Conservation (phyloP, 495 filamentous ascomycete species). For the Daldinia concentrica region DNA sequence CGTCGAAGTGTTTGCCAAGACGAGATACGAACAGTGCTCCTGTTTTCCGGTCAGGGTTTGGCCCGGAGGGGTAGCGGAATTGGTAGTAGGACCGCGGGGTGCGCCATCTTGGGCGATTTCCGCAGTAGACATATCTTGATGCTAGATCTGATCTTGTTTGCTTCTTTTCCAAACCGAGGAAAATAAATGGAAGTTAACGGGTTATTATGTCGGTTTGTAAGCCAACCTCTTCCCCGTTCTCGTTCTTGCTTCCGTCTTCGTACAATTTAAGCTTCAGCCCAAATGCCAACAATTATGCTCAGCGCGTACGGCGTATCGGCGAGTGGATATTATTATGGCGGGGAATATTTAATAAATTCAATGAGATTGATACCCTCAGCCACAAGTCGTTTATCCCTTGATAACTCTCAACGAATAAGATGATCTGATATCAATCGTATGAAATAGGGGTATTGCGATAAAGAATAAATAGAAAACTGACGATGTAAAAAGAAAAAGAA, state of each 20-base stretch:
- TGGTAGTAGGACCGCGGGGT: constrained; percentile 23
- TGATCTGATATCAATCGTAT: neutral
- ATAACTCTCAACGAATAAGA: neutral
- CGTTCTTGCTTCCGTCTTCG: constrained; percentile 3
- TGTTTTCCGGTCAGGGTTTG: constrained; percentile 87
- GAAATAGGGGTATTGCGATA: neutral
- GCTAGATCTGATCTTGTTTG: neutral
- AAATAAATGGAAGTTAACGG: neutral
- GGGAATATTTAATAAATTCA: neutral
- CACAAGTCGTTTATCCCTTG: constrained; percentile 11
- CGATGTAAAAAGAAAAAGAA: constrained; percentile 7
- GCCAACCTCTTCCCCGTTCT: constrained; percentile 4
- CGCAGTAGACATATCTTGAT: constrained; percentile 40
- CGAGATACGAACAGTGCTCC: constrained; percentile 82
- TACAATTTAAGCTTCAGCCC: neutral
- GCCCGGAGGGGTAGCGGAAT: constrained; percentile 36
- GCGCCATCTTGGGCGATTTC: constrained; percentile 39
- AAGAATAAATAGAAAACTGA: constrained; percentile 14
- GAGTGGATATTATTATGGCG: constrained; percentile 15
- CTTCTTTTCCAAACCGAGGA: neutral
- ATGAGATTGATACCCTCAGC: constrained; percentile 28
- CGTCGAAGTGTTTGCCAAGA: neutral
- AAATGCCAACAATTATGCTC: constrained; percentile 1
- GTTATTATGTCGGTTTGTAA: neutral
- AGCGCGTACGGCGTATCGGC: constrained; percentile 6